Base-by-base conservation (phyloP, 2,329 filamentous ascomycete species). In the Talaromyces islandicus region DNA sequence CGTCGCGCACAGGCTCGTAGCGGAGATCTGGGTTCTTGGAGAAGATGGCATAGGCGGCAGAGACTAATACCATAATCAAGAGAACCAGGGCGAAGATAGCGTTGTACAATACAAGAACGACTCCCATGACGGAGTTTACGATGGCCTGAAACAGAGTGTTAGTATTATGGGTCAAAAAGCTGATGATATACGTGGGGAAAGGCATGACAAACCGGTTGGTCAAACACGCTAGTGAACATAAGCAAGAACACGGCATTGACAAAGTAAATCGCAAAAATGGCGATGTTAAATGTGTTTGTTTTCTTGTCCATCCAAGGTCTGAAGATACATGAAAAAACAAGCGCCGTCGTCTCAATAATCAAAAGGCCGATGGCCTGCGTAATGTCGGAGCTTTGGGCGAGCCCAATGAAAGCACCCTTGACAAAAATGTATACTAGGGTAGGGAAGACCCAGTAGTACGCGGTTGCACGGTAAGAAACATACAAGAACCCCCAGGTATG, bases 401-500 rank as follows among this genome's bases (percentile, higher is more conserved):
- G 86, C 58, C 88, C 91, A 65, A 97, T 86, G 71, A 97, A 94
- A 80, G 96, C 87, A 62, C 88, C 85, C 82, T 97, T 97, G 75
- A 94, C 70, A n/a, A 97, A 72, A 46, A 89, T 86, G 75, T 97
- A 96, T 59, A 79, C 75, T 58, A 97, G 81, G 57, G 88, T 78
- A 0, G 91, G 91, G 38, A 95, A 84, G 68, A 97, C 91, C 75
- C 93, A 97, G 80, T 94, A 97, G 83, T 96, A 97, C 48, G 92
- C 91, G 2, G 92, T 93, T 46, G 93, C 93, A 69, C 93, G 90
- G 83, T 96, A 97, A 74, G 96, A 92, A 48, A 97, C 91, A 72
- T 97, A 97, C 65, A 97, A 84, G 81, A 97, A 97, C 19, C 93
- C 93, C 93, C 92, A 97, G 78, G 96, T 96, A 84, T 97, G 96